A percentile compares a stretch with the other conserved stretches of the same genome.
These are phyloP conservation scores for Auricularia sp. DNA, from an alignment of 768 basidiomycete species.

Conservation along the genomic window DNA sequence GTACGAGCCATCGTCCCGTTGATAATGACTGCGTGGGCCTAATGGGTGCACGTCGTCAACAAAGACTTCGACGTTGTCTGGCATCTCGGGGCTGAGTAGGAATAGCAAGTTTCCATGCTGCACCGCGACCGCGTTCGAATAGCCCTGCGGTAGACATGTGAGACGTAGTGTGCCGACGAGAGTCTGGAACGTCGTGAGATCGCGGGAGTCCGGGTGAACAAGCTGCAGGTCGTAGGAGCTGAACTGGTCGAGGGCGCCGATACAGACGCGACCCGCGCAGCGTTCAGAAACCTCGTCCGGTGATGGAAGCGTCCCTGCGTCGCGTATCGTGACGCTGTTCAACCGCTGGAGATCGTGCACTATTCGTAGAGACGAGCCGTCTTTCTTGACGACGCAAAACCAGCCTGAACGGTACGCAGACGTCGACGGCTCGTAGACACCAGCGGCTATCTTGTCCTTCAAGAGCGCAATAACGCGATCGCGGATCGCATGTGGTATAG, in stretches of 20 bases:
- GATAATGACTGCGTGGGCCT: slow-evolving; percentile 25
- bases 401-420: slow-evolving; percentile 29
- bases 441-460: slow-evolving; percentile 24
- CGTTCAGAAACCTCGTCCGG: not conserved
- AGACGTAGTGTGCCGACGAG: slow-evolving; percentile 25
- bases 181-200: slow-evolving; percentile 34
- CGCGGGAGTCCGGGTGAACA: slow-evolving; percentile 20
- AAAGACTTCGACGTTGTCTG: slow-evolving; percentile 25
- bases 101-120: slow-evolving; percentile 31
- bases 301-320: slow-evolving; percentile 14
- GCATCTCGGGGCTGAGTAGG: slow-evolving; percentile 32
- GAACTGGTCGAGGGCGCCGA: slow-evolving; percentile 7
- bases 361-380: slow-evolving; percentile 23
- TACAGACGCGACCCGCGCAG: slow-evolving; percentile 12
- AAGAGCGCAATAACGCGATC: slow-evolving; percentile 18
- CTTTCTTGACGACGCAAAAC: slow-evolving; percentile 33
- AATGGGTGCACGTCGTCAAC: slow-evolving; percentile 31
- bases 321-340: slow-evolving; percentile 19
- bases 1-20: slow-evolving; percentile 18
- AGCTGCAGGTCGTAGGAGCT: slow-evolving; percentile 23
- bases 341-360: slow-evolving; percentile 31
- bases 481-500: slow-evolving; percentile 6
- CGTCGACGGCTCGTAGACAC: slow-evolving; percentile 32
- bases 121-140: slow-evolving; percentile 30
- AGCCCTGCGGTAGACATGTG: slow-evolving; percentile 30